Base-by-base conservation (phyloP, 306 rosid species). In the Trifolium pratense region DNA sequence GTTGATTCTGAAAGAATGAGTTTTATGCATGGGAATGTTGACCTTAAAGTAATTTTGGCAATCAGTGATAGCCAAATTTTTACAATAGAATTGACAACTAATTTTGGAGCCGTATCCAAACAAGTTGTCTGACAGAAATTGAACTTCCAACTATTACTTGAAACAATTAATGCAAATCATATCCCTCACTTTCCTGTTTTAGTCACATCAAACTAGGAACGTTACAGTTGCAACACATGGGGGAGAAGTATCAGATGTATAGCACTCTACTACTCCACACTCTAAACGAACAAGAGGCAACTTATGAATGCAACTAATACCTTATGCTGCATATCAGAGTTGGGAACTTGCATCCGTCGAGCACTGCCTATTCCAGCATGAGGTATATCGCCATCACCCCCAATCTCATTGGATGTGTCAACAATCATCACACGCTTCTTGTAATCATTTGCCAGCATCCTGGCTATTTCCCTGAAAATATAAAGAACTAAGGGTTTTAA, bases 361-460 rank as follows among this genome's bases (percentile, higher is more conserved):
- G 98, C 98, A 81, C 71, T 80, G 66, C 98, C 98, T 78, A 94
- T 94, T 80, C 98, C 96, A 42, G 88, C 79, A 77, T 94, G 98
- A 66, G 97, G 98, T 84, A 94, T 94, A 78, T 94, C 98, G 23
- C 98, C 98, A 84, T 91, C 98, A 39, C 98, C 98, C 64, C 97
- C 98, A 75, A 94, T 94, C 85, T 94, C 98, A 84, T 94, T 94
- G 56, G 97, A 94, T 64, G 98, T 94, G 88, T 94, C 97, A 53
- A 94, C 97, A 82, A 94, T 94, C 98, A 94, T 94, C 43, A 94
- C 98, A 70, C 97, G 96, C 84, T 91, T 91, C 70, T 87, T 81
- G 82, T 73, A 90, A 85, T 91, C 98, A 88, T 91, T 91, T 64
- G 98, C 97, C 58, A 94, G 89, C 87, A 94, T 91, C 75, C 96